phyloP scores from a whole-genome alignment of 805 yeast genomes.

The Candida coleopterorum region DNA sequence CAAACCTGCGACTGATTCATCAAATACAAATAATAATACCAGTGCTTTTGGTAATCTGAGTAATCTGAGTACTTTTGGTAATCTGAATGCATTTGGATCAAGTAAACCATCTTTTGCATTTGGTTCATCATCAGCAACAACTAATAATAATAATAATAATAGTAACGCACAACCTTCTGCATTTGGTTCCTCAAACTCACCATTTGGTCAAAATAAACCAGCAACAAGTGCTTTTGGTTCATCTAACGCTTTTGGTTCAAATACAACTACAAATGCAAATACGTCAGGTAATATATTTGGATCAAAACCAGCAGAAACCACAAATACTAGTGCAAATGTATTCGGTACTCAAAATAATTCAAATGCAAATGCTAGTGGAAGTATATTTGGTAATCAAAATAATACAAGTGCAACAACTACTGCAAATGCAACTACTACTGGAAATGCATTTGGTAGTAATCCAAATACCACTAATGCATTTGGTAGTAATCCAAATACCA shows the following conservation, averaged over 20 bases:
- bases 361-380: background rate
- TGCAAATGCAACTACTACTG: background rate
- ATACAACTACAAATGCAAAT: constrained; percentile 1
- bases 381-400: background rate
- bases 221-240: constrained; percentile 12
- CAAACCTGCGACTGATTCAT: constrained; percentile 10
- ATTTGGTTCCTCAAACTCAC: no score
- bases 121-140: background rate
- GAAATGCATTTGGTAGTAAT: constrained; percentile 1
- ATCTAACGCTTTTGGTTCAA: constrained; percentile 1
- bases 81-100: constrained; percentile 3
- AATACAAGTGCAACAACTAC: background rate
- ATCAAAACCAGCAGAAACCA: background rate
- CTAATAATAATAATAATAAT: background rate
- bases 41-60: background rate
- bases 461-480: background rate
- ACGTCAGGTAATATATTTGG: constrained; percentile 8
- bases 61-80: no score
- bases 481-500: constrained; percentile 11
- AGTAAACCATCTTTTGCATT: no score
- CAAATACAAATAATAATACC: background rate
- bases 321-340: background rate
- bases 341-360: no score
- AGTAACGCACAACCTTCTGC: no score
- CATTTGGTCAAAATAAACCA: no score